These are phyloP conservation scores for Aureobasidium sp. DNA, from an alignment of 2,329 filamentous ascomycete species.

Conservation along the genomic window DNA sequence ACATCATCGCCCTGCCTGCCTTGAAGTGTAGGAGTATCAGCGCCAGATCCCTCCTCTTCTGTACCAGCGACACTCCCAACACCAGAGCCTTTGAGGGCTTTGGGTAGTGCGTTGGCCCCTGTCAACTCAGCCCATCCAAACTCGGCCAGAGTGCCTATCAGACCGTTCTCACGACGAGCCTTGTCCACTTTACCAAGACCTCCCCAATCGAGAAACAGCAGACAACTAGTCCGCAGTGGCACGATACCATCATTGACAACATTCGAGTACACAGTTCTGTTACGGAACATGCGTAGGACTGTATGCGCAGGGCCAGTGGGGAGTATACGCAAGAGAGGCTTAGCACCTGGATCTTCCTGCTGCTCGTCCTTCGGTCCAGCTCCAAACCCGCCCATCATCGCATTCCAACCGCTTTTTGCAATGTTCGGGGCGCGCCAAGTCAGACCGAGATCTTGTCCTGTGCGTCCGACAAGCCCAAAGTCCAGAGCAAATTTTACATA, in stretches of 20 bases:
- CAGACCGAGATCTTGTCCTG: slow-evolving; percentile 87
- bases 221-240: slow-evolving; percentile 84
- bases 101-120: slow-evolving; percentile 43
- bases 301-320: slow-evolving; percentile 86
- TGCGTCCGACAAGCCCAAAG: slow-evolving; percentile 91
- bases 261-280: slow-evolving; percentile 89
- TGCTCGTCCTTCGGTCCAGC: slow-evolving; percentile 48
- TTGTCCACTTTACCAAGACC: slow-evolving; percentile 91
- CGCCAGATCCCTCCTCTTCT: slow-evolving; percentile 25
- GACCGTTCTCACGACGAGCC: slow-evolving; percentile 79
- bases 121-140: slow-evolving; percentile 95
- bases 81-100: neutral
- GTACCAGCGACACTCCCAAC: slow-evolving; percentile 18
- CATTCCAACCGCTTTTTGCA: slow-evolving; percentile 79
- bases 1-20: slow-evolving; percentile 43
- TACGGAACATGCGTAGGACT: slow-evolving; percentile 79
- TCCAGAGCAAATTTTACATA: slow-evolving; percentile 97
- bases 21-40: slow-evolving; percentile 17
- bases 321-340: slow-evolving; percentile 79
- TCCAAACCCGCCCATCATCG: slow-evolving; percentile 74
- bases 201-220: slow-evolving; percentile 96
- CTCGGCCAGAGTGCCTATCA: slow-evolving; percentile 86
- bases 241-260: slow-evolving; percentile 98
- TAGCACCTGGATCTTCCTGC: slow-evolving; percentile 67
- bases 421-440: slow-evolving; percentile 89